Conservation (phyloP, 2,329 filamentous ascomycete genomes). For the Calonectria naviculata region DNA sequence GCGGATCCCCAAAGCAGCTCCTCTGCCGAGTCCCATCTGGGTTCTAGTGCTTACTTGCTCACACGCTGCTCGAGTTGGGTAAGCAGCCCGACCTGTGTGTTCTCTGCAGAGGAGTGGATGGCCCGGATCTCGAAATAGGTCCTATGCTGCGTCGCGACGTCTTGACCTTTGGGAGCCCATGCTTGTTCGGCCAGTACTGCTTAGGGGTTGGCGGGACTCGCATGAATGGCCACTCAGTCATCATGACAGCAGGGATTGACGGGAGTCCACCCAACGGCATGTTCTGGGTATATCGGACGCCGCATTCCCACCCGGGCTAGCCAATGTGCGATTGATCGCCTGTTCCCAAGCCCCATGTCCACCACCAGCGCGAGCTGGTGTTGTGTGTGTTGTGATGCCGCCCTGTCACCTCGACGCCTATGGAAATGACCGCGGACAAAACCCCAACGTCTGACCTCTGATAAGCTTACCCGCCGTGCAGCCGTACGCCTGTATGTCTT, state of each 20-base stretch:
- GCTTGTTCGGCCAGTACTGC: slow-evolving; percentile 12
- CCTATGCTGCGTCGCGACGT: slow-evolving; percentile 3
- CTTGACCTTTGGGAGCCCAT: background rate
- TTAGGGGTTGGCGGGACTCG: slow-evolving; percentile 3
- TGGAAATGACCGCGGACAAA: background rate
- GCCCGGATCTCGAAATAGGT: slow-evolving; percentile 12
- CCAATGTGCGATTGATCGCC: slow-evolving; percentile 4
- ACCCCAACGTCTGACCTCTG: slow-evolving; percentile 8
- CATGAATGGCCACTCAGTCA: slow-evolving; percentile 7
- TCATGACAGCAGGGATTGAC: background rate
- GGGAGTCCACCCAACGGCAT: slow-evolving; percentile 2
- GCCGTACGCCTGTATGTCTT: background rate
- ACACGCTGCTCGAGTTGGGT: slow-evolving; percentile 11
- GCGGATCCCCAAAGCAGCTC: slow-evolving; percentile 5
- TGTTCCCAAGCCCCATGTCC: background rate
- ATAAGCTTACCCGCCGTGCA: slow-evolving; percentile 13
- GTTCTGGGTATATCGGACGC: background rate
- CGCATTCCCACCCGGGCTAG: background rate
- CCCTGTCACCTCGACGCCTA: background rate
- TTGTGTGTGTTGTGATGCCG: background rate
- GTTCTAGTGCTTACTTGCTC: slow-evolving; percentile 26
- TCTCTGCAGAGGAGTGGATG: slow-evolving; percentile 18
- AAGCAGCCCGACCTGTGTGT: slow-evolving; percentile 14
- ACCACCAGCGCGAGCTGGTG: background rate
- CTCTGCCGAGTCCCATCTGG: background rate